These are phyloP conservation scores for Didymella arachidicola DNA, from an alignment of 2,329 filamentous ascomycete genomes.

Conservation along the genomic window DNA sequence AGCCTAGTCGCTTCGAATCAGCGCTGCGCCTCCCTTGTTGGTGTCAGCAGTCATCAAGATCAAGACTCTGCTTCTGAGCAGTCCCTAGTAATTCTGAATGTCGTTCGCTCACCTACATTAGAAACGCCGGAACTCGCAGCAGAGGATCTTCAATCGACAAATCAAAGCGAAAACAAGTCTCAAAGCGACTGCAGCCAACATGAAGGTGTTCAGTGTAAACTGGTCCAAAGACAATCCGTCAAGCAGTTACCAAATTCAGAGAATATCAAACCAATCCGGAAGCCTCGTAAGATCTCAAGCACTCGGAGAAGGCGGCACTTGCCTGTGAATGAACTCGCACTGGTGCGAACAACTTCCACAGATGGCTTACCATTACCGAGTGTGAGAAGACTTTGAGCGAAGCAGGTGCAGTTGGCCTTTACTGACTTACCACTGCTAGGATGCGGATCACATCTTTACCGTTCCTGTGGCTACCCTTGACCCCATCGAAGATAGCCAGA, in stretches of 20 bases:
- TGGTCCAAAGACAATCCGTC: background rate
- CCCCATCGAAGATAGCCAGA: constrained; percentile 41
- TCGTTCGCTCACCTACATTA: background rate
- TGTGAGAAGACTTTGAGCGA: constrained; percentile 28
- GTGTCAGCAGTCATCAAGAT: background rate
- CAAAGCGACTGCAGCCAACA: background rate
- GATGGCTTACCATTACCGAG: constrained; percentile 36
- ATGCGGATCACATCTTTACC: constrained; percentile 13
- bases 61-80: background rate
- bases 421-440: constrained; percentile 23
- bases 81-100: background rate
- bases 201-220: background rate
- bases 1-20: background rate
- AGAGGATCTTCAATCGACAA: background rate
- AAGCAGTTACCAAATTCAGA: background rate
- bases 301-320: constrained; percentile 32
- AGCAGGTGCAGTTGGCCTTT: background rate
- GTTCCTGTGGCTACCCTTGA: constrained; percentile 27
- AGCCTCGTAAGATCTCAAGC: constrained; percentile 3
- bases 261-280: background rate
- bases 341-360: constrained; percentile 39
- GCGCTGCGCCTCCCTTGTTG: background rate
- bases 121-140: background rate
- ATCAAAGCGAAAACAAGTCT: too few species aligned
- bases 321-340: constrained; percentile 37